phyloP scores from a whole-genome alignment of 495 filamentous ascomycete genomes.

The Aspergillus coremiiformis region DNA sequence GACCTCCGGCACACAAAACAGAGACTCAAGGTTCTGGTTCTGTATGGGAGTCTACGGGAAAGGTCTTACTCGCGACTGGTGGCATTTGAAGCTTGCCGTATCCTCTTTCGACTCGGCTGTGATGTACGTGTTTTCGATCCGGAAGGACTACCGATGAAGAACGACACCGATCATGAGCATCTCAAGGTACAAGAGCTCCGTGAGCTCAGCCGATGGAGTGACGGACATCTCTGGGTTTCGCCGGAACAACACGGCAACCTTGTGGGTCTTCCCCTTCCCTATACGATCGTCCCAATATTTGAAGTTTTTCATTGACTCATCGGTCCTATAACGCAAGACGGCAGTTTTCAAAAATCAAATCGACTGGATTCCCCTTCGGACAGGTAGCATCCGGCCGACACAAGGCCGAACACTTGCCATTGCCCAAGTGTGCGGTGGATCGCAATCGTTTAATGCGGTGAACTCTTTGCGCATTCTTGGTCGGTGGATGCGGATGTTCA shows the following conservation, averaged over 20 bases:
- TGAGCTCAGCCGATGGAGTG: conserved; percentile 56
- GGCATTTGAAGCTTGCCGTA: conserved; percentile 52
- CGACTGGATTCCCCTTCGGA: conserved; percentile 63
- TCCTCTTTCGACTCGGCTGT: conserved; percentile 60
- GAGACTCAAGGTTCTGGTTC: conserved; percentile 53
- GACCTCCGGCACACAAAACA: conserved; percentile 35
- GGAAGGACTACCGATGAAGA: conserved; percentile 53
- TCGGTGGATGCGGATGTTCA: conserved; percentile 74
- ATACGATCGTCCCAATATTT: neutral
- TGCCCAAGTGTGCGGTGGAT: conserved; percentile 58
- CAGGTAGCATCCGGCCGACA: conserved; percentile 58
- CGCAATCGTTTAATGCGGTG: conserved; percentile 68
- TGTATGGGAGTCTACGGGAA: conserved; percentile 54
- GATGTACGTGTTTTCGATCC: conserved; percentile 63
- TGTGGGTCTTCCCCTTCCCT: conserved; percentile 24
- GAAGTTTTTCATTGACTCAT: neutral
- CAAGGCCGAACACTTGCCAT: conserved; percentile 62
- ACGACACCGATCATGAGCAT: conserved; percentile 51
- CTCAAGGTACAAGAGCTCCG: conserved; percentile 61
- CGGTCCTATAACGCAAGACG: conserved; percentile 35
- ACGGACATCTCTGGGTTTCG: conserved; percentile 62
- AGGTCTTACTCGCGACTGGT: conserved; percentile 57
- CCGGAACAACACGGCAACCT: conserved; percentile 67
- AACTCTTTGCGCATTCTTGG: conserved; percentile 63
- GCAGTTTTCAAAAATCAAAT: conserved; percentile 72